phyloP scores from a whole-genome alignment of 2,329 filamentous ascomycete species.

The Scedosporium apiospermum region DNA sequence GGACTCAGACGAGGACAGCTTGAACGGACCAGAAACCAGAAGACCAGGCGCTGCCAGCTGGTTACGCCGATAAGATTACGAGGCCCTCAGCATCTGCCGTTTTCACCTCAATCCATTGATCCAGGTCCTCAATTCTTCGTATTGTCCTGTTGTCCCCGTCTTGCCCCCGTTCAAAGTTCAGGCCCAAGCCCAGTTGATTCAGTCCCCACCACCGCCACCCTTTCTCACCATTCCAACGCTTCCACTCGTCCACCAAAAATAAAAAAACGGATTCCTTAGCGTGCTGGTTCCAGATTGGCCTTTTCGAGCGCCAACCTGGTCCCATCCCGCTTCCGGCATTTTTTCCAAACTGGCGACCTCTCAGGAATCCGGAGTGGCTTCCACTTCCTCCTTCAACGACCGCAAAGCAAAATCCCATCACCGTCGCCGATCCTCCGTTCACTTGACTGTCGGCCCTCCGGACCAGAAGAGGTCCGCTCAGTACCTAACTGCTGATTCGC shows the following conservation, averaged over 20 bases:
- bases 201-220: not conserved
- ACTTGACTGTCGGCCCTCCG: slow-evolving; percentile 11
- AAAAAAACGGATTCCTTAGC: not conserved
- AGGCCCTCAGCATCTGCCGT: too few species aligned
- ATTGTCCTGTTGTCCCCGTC: too few species aligned
- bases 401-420: slow-evolving; percentile 14
- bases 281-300: not conserved
- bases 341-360: slow-evolving; percentile 12
- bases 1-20: too few species aligned
- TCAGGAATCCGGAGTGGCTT: slow-evolving; percentile 3
- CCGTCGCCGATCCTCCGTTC: slow-evolving; percentile 21
- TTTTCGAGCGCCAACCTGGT: not conserved
- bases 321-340: not conserved
- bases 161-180: too few species aligned
- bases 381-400: slow-evolving; percentile 6
- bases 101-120: too few species aligned
- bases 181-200: too few species aligned
- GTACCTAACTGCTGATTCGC: slow-evolving; percentile 17
- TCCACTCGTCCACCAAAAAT: not conserved
- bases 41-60: too few species aligned
- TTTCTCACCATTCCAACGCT: not conserved
- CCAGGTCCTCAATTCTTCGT: too few species aligned
- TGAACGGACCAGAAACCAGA: too few species aligned
- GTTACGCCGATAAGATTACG: too few species aligned
- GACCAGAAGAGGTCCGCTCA: slow-evolving; percentile 16